These are phyloP conservation scores for Pythium rhizo-oryzae DNA, from an alignment of 352 stramenopile species.

Conservation along the genomic window DNA sequence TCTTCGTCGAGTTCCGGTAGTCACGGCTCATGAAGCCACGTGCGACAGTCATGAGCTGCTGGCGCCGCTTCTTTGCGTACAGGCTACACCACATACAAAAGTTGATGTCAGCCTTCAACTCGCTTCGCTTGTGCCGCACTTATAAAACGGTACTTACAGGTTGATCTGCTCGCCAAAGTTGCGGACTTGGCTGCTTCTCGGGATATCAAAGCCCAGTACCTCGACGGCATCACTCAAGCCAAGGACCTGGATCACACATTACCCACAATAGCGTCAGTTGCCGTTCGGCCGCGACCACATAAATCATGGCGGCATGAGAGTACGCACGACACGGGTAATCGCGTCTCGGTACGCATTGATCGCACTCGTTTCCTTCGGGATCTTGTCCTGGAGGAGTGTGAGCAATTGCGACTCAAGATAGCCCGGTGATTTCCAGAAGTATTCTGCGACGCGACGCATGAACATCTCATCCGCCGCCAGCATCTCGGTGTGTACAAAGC, in stretches of 20 bases:
- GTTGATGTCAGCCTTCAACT: background rate
- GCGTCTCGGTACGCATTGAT: slow-evolving; percentile 55
- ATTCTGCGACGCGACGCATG: slow-evolving; percentile 53
- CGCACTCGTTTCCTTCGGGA: slow-evolving; percentile 58
- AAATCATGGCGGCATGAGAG: background rate
- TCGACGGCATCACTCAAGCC: slow-evolving; percentile 54
- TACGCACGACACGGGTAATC: slow-evolving; percentile 40
- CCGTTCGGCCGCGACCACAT: background rate
- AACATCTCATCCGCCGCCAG: slow-evolving; percentile 44
- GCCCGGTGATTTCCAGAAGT: slow-evolving; percentile 74
- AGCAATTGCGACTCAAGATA: slow-evolving; percentile 72
- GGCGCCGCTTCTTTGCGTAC: slow-evolving; percentile 69
- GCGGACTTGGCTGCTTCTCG: slow-evolving; percentile 59
- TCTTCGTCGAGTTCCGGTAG: slow-evolving; percentile 70
- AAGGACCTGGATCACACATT: slow-evolving; percentile 34
- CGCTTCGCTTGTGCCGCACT: background rate
- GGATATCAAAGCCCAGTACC: slow-evolving; percentile 49
- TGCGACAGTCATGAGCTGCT: slow-evolving; percentile 54
- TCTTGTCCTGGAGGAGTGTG: slow-evolving; percentile 64
- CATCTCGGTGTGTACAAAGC: slow-evolving; percentile 59
- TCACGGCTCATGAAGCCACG: slow-evolving; percentile 57
- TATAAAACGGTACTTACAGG: slow-evolving; percentile 36
- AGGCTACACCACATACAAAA: slow-evolving; percentile 36
- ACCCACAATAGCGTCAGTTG: slow-evolving; percentile 2
- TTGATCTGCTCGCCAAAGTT: slow-evolving; percentile 61